These are phyloP conservation scores for Paspalum notatum DNA, from an alignment of 176 grass and related monocot species.

Conservation along the genomic window DNA sequence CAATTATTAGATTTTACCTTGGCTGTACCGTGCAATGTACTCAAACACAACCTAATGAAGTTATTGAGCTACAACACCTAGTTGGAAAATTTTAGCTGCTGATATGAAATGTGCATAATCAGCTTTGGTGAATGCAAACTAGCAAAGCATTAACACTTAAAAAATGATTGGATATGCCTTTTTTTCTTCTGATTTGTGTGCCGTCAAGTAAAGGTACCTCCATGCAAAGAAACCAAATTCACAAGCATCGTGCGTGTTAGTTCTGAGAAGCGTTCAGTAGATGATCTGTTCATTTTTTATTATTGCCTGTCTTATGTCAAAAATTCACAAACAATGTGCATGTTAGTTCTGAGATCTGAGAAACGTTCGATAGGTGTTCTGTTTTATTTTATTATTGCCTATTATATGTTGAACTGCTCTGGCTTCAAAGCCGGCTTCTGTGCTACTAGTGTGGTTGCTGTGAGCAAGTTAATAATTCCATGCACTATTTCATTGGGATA, in stretches of 20 bases:
- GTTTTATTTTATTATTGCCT: neutral
- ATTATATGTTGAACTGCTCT: slow-evolving; percentile 6
- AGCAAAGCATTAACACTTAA: neutral
- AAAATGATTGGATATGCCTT: too few species aligned
- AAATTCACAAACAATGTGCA: neutral
- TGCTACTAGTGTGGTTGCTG: neutral
- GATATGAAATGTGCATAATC: slow-evolving; percentile 4
- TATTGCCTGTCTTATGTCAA: neutral
- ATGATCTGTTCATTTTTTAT: neutral
- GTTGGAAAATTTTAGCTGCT: slow-evolving; percentile 3
- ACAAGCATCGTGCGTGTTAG: neutral
- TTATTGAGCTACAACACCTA: neutral
- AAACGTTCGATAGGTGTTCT: neutral
- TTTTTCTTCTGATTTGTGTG: neutral
- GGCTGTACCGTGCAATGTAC: neutral
- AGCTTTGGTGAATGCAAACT: slow-evolving; percentile 9
- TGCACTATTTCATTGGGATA: neutral
- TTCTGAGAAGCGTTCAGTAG: slow-evolving; percentile 5
- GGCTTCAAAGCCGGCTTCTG: slow-evolving; percentile 6
- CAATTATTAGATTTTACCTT: neutral
- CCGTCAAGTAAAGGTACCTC: neutral
- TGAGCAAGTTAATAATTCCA: neutral
- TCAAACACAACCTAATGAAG: neutral
- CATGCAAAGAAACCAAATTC: neutral
- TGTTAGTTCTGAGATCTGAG: slow-evolving; percentile 25